Percentiles rank a stretch among this genome's conserved stretches.
Conservation (phyloP, 2,329 filamentous ascomycete species). For the Phyllosticta capitalensis region DNA sequence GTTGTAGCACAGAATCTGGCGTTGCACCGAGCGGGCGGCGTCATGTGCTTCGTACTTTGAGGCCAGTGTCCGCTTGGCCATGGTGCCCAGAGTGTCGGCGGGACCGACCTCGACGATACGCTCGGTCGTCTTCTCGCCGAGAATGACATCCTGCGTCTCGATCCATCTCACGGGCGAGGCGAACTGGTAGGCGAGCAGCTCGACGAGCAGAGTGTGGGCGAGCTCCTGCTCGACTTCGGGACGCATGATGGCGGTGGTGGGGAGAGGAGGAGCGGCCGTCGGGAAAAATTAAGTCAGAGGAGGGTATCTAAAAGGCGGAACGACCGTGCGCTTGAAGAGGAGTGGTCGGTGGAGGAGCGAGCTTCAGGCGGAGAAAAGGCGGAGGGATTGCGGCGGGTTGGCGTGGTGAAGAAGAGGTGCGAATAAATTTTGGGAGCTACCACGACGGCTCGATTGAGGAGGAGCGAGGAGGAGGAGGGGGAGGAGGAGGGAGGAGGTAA, state of each 20-base stretch:
- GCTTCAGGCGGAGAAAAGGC: slow-evolving; percentile 6
- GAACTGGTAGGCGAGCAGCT: slow-evolving; percentile 98
- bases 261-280: not conserved
- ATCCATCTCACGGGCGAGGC: slow-evolving; percentile 99
- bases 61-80: slow-evolving; percentile 91
- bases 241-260: slow-evolving; percentile 53
- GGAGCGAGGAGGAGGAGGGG: slow-evolving; percentile 10
- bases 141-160: slow-evolving; percentile 98
- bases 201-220: slow-evolving; percentile 93
- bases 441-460: not conserved
- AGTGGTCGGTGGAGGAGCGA: slow-evolving; percentile 13
- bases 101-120: slow-evolving; percentile 96
- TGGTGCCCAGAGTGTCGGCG: slow-evolving; percentile 90
- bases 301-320: slow-evolving; percentile 8
- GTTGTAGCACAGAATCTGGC: slow-evolving; percentile 98
- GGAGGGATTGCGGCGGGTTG: not conserved
- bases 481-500: slow-evolving; percentile 14
- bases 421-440: not conserved
- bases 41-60: slow-evolving; percentile 99
- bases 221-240: slow-evolving; percentile 99
- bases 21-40: slow-evolving; percentile 88
- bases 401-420: not conserved
- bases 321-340: slow-evolving; percentile 4
- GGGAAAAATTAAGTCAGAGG: slow-evolving; percentile 9
- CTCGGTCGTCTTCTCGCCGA: slow-evolving; percentile 91